These are phyloP conservation scores for Neophaeococcomyces aloes DNA, from an alignment of 2,329 filamentous ascomycete species.

Conservation along the genomic window DNA sequence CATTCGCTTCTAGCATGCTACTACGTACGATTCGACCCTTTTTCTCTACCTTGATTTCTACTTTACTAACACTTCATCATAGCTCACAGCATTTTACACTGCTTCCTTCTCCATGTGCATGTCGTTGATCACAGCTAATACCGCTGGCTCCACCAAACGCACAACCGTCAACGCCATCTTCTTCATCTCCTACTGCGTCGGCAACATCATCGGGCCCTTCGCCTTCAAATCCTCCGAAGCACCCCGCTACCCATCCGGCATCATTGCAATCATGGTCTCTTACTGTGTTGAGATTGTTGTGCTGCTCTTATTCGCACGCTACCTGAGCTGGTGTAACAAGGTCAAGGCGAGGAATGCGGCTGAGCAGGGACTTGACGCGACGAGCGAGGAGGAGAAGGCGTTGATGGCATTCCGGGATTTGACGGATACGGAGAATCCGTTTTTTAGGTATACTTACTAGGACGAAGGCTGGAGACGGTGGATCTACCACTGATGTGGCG, in stretches of 20 bases:
- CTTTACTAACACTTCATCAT: constrained; percentile 42
- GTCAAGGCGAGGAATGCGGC: constrained; percentile 10
- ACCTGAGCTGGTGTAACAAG: constrained; percentile 20
- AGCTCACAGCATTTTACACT: constrained; percentile 35
- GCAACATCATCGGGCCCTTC: constrained; percentile 28
- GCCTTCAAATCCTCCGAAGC: constrained; percentile 27
- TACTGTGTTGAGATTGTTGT: constrained; percentile 7
- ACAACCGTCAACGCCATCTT: constrained; percentile 13
- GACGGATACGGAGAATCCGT: neutral
- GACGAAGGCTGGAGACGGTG: too few relatives aligned
- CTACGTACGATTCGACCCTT: constrained; percentile 31
- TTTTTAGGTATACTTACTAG: constrained; percentile 3
- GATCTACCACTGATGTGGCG: too few relatives aligned
- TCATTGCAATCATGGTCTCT: constrained; percentile 27
- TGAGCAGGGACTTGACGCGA: constrained; percentile 42
- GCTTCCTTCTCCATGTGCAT: constrained; percentile 45
- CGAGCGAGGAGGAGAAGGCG: constrained; percentile 45
- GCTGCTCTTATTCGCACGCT: constrained; percentile 22
- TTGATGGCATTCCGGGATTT: constrained; percentile 22
- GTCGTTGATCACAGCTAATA: constrained; percentile 34
- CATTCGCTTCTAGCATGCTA: too few relatives aligned
- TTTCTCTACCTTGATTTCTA: constrained; percentile 33
- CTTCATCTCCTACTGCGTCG: constrained; percentile 17
- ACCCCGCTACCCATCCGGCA: constrained; percentile 20
- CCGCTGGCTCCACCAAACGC: constrained; percentile 22